phyloP scores from a whole-genome alignment of 2,329 filamentous ascomycete genomes.

The Sclerotinia minor region DNA sequence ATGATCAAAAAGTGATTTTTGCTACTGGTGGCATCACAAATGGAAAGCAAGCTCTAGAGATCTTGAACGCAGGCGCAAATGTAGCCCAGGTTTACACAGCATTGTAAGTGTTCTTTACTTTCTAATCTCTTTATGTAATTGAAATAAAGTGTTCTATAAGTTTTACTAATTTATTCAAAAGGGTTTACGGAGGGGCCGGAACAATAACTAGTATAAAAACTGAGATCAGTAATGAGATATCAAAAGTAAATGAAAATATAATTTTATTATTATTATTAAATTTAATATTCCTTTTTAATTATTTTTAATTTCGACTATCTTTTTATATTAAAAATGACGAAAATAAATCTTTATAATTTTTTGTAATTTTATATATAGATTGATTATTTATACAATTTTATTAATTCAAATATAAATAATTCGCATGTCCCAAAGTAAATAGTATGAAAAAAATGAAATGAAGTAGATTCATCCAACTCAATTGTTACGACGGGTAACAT shows the following conservation, averaged over 20 bases:
- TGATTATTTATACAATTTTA: too few relatives aligned
- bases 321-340: too few relatives aligned
- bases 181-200: conserved; percentile 61
- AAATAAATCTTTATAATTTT: too few relatives aligned
- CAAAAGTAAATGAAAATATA: conserved; percentile 38
- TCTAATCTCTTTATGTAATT: neutral
- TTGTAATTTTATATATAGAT: too few relatives aligned
- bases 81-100: conserved; percentile 91
- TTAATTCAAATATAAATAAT: too few relatives aligned
- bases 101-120: conserved; percentile 41
- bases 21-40: conserved; percentile 91
- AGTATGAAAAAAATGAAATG: too few relatives aligned
- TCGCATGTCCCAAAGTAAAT: too few relatives aligned
- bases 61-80: conserved; percentile 85
- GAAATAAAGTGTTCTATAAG: neutral
- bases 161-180: conserved; percentile 21
- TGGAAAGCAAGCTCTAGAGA: conserved; percentile 77
- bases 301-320: too few relatives aligned
- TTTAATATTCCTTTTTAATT: too few relatives aligned
- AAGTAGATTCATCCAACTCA: too few relatives aligned
- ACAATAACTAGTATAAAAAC: conserved; percentile 65
- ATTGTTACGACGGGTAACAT: too few relatives aligned
- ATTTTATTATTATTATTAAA: too few relatives aligned
- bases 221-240: conserved; percentile 54
- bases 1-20: conserved; percentile 74